Evolutionary conservation across 139 green algal genomes (phyloP), one percentile per base, ranked within the genome.

Genomic region (Coccomyxa sp.): DNA sequence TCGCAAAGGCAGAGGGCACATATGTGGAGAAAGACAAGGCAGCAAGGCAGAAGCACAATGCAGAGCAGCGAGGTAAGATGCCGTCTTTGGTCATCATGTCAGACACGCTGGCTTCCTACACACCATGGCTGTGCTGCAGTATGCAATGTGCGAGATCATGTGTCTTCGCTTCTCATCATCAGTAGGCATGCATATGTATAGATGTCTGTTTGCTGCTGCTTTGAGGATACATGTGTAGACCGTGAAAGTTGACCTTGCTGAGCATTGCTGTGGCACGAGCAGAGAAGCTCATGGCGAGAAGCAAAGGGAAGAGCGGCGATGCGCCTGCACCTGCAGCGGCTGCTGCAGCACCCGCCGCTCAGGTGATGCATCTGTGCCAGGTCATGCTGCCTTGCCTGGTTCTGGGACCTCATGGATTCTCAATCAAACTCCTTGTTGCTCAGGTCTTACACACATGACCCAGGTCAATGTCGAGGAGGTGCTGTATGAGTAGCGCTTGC

Each of bases 1-100:
- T 97, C 0, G 87, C 92, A 22, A 97, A 97, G 85, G 38, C 93
- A 69, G 91, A 98, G 2, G 95, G 94, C 34, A 58, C 83, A 0
- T 98, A 90, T 86, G 87, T 92, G 14, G 80, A 85, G 85, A 75
- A 82, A 44, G 82, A 91, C 74, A 94, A 92, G 82, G 87, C 90
- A 77, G 83, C 86, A 74, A 34, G 81, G 68, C 75, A 87, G 84
- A 84, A 80, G 68, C 24, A 78, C 10, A 90, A 87, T 38, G 84
- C 81, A 73, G 82, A 76, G 76, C 86, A 86, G 35, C 39, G 87
- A 73, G 89, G 84, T 90, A 77, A n/a, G n/a, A n/a, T n/a, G n/a
- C n/a, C 0, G 41, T 41, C 34, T 10, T 31, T 71, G n/a, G 10
- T 71, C 44, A 34, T 36, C n/a, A 36, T 36, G 35, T 1, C 64